A percentile compares a stretch with the other conserved stretches of the same genome.
Evolutionary conservation across 1,284 basidiomycete species (phyloP).

Genomic region (Malassezia caprae): DNA sequence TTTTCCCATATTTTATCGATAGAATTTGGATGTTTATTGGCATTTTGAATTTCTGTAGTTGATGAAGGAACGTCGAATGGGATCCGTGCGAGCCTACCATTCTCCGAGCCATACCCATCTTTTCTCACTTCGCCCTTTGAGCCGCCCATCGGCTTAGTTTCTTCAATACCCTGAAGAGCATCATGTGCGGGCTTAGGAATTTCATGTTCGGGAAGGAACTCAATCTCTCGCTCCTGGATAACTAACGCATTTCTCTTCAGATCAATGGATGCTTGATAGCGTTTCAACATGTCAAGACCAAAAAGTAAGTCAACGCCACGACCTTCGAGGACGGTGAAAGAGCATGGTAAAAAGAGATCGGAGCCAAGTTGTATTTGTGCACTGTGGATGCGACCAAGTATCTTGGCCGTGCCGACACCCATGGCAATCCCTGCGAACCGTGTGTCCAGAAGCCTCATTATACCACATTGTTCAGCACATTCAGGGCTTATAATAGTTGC

Average conservation of each 20-base stretch:
- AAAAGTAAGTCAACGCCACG: conserved; percentile 83
- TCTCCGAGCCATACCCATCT: too few species aligned
- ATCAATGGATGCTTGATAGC: conserved; percentile 91
- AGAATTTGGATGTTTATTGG: conserved; percentile 25
- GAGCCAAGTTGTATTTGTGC: conserved; percentile 80
- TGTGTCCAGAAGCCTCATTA: conserved; percentile 84
- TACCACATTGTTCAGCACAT: conserved; percentile 81
- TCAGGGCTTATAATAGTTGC: conserved; percentile 88
- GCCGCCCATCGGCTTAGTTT: neutral
- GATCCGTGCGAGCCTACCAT: neutral
- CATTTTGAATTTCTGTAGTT: neutral
- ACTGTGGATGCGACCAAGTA: conserved; percentile 84
- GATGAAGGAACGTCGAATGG: too few species aligned
- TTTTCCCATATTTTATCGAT: neutral
- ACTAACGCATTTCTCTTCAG: conserved; percentile 74
- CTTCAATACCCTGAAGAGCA: neutral
- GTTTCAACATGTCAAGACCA: conserved; percentile 95
- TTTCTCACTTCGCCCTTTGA: too few species aligned
- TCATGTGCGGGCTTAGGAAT: conserved; percentile 56
- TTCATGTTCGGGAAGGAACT: conserved; percentile 86
- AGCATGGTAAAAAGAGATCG: conserved; percentile 68
- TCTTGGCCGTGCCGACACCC: conserved; percentile 92
- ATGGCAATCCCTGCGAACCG: conserved; percentile 79
- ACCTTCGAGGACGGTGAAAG: conserved; percentile 92
- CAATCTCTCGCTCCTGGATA: conserved; percentile 74